A percentile compares a stretch with the other conserved stretches of the same genome.
These are phyloP conservation scores for Suillus ampliporus DNA, from an alignment of 768 basidiomycete genomes.

Conservation along the genomic window DNA sequence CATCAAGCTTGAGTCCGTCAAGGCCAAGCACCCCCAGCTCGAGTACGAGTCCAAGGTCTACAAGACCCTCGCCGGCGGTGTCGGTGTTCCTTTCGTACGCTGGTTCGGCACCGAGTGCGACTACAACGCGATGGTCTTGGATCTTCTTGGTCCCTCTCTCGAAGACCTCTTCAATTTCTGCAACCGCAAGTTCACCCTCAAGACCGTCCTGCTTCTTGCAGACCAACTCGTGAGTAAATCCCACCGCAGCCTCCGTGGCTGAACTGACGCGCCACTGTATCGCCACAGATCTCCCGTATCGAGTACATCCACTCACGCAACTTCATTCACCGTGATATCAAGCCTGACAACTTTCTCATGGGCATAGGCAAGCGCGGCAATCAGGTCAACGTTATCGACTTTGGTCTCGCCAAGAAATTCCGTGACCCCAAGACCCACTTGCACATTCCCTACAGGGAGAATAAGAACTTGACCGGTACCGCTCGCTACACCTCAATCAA, in stretches of 20 bases:
- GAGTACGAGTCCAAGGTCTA: conserved; percentile 96
- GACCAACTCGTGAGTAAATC: conserved; percentile 83
- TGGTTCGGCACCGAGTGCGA: conserved; percentile 97
- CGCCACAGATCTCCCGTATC: conserved; percentile 89
- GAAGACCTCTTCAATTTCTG: conserved; percentile 95
- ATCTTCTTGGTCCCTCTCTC: conserved; percentile 90
- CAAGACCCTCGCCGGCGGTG: conserved; percentile 99
- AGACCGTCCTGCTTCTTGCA: conserved; percentile 95
- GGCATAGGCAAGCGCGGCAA: conserved; percentile 99
- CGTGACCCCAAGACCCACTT: conserved; percentile 99
- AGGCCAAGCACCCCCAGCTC: conserved; percentile 99
- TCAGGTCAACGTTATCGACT: conserved; percentile 98
- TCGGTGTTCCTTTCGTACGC: conserved; percentile 97
- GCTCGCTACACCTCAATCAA: conserved; percentile 99
- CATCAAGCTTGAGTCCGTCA: conserved; percentile 99
- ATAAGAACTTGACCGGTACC: conserved; percentile 99
- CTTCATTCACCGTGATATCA: conserved; percentile 98
- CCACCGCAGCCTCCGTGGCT: conserved; percentile 24
- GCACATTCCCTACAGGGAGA: conserved; percentile 99
- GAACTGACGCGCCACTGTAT: conserved; percentile 48
- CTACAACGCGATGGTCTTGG: conserved; percentile 99
- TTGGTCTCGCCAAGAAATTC: conserved; percentile 99
- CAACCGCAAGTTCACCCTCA: conserved; percentile 96
- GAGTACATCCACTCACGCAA: conserved; percentile 99
- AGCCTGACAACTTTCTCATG: conserved; percentile 99